Base-by-base conservation (phyloP, 108 stramenopile species). In the Conticribra guillardii region DNA sequence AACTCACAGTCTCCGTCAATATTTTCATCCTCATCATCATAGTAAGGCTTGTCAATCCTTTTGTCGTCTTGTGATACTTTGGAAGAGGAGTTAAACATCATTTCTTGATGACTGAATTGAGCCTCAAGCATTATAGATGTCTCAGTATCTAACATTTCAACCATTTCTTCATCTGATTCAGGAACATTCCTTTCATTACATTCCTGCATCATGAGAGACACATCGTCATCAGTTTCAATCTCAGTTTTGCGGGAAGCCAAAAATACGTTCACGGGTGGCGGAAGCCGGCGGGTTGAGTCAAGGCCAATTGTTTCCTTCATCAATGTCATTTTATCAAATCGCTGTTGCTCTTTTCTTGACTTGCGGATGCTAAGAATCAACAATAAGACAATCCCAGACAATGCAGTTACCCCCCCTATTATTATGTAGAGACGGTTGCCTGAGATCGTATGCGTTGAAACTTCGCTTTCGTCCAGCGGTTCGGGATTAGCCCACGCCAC, bases 121-220 rank as follows among this genome's bases (percentile, higher is more conserved):
- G 68, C 64, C 41, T 74, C 73, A 34, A 74, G 56, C 24, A 66
- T 74, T 29, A 34, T 33, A 23, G 64, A 74, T 24, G 64, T 52
- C 15, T 59, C 73, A 44, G 49, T 50, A 48, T 74, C 73, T 22
- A 74, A 57, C 33, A 65, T 65, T 65, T 74, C 73, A 9, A 74
- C 73, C 41, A 33, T 30, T 17, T 46, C 51, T 23, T 59, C 65
- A 8, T 60, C 1, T 37, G 19, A 44, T 21, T 24, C 29, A 62
- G 45, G 5, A 48, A 30, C 44, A 18, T 54, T 54, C 15, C 0
- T 34, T 21, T 45, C 24, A 32, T 28, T 28, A 22, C 62, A 24
- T 19, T 24, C 33, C 3, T 22, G 23, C 9, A 50, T 17, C n/a
- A 59, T 9, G 44, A 32, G 21, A 17, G 29, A 33, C 5, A n/a